Evolutionary conservation across 768 basidiomycete genomes (phyloP).

Genomic region (Lactarius psammicola): DNA sequence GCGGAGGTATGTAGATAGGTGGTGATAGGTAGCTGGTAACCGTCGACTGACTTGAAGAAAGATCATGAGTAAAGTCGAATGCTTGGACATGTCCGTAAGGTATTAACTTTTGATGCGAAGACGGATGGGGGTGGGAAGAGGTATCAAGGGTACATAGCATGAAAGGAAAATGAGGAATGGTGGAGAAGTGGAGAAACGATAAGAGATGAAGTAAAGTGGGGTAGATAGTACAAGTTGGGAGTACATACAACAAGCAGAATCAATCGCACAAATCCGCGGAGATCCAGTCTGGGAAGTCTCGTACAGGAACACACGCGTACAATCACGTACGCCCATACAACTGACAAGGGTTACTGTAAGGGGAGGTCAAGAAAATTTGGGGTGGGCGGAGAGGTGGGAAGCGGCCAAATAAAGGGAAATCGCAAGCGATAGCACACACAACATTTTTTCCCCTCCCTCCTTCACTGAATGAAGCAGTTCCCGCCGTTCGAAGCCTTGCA

Average conservation of each 20-base stretch:
- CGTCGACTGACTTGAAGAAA: neutral
- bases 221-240: neutral
- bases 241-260: neutral
- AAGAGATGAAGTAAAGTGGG: neutral
- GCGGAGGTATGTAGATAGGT: neutral
- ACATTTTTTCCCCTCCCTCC: neutral
- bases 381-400: neutral
- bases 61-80: neutral
- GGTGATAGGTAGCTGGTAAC: neutral
- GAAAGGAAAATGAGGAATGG: neutral
- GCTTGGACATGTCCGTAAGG: neutral
- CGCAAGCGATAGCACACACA: neutral
- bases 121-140: neutral
- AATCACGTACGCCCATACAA: neutral
- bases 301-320: too few relatives aligned
- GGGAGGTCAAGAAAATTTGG: neutral
- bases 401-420: neutral
- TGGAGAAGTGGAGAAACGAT: neutral
- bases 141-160: neutral
- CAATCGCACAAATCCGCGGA: neutral
- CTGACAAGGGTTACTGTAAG: neutral
- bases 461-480: constrained; percentile 23
- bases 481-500: constrained; percentile 3
- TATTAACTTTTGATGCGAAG: neutral
- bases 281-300: neutral